These are phyloP conservation scores for Cymbopogon flexuosus DNA, from an alignment of 202 grass and related monocot species.

Conservation along the genomic window DNA sequence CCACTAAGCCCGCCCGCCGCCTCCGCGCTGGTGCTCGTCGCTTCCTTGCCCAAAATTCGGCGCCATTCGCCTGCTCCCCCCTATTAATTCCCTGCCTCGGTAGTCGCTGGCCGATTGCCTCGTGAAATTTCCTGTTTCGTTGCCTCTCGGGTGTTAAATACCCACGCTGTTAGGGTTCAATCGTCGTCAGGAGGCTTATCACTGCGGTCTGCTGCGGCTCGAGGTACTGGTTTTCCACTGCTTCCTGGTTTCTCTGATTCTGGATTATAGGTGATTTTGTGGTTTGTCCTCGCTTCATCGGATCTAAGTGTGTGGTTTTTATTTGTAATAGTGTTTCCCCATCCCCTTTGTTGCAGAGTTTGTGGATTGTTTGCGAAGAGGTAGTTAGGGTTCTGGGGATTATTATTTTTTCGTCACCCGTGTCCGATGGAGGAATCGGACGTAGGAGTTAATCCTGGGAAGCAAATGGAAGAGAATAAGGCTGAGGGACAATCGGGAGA, in stretches of 20 bases:
- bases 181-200: neutral
- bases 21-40: constrained; percentile 27
- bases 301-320: constrained; percentile 24
- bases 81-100: constrained; percentile 36
- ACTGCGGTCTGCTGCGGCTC: neutral
- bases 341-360: constrained; percentile 14
- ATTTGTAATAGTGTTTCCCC: neutral
- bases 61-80: neutral
- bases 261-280: neutral
- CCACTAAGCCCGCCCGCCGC: constrained; percentile 26
- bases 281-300: neutral
- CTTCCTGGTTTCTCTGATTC: constrained; percentile 8
- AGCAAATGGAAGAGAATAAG: constrained; percentile 22
- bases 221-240: constrained; percentile 20
- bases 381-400: constrained; percentile 28
- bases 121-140: constrained; percentile 18
- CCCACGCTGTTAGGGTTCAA: constrained; percentile 1
- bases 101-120: constrained; percentile 3
- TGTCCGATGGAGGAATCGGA: constrained; percentile 26
- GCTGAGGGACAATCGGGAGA: constrained; percentile 4
- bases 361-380: neutral
- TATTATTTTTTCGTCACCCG: neutral
- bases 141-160: constrained; percentile 13
- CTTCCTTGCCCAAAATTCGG: constrained; percentile 25
- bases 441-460: neutral